These are phyloP conservation scores for Chrysosphaeria jannelii DNA, from an alignment of 2,329 filamentous ascomycete species.

Conservation along the genomic window DNA sequence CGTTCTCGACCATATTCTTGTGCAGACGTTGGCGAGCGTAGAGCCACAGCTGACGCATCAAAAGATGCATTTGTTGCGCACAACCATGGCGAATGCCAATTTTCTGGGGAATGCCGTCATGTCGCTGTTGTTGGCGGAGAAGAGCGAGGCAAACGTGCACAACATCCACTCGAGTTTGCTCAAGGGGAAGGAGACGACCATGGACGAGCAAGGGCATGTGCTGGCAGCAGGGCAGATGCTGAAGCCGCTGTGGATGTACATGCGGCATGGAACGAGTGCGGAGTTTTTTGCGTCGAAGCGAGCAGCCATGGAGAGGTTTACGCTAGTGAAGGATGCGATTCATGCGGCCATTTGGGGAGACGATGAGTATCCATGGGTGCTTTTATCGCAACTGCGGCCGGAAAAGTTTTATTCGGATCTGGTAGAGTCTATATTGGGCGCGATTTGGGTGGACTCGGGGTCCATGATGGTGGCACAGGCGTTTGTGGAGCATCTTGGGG, in stretches of 20 bases:
- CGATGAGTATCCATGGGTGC: slow-evolving; percentile 42
- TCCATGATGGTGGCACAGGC: slow-evolving; percentile 24
- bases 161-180: not conserved
- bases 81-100: slow-evolving; percentile 49
- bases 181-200: too few relatives aligned
- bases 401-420: slow-evolving; percentile 65
- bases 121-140: slow-evolving; percentile 11
- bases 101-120: slow-evolving; percentile 54
- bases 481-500: slow-evolving; percentile 31
- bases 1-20: slow-evolving; percentile 50
- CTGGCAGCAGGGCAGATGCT: not conserved
- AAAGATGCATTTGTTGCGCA: slow-evolving; percentile 48
- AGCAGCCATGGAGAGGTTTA: slow-evolving; percentile 15
- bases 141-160: slow-evolving; percentile 5
- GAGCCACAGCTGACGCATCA: slow-evolving; percentile 14
- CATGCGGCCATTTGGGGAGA: slow-evolving; percentile 17
- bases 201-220: too few relatives aligned
- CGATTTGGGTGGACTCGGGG: slow-evolving; percentile 57
- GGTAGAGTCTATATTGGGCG: slow-evolving; percentile 52
- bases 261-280: slow-evolving; percentile 22
- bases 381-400: slow-evolving; percentile 30
- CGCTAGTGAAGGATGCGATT: slow-evolving; percentile 17
- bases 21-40: slow-evolving; percentile 7
- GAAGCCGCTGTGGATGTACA: slow-evolving; percentile 34
- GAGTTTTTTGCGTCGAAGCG: slow-evolving; percentile 12